phyloP scores from a whole-genome alignment of 331 rosid species.

The Quercus phellos region DNA sequence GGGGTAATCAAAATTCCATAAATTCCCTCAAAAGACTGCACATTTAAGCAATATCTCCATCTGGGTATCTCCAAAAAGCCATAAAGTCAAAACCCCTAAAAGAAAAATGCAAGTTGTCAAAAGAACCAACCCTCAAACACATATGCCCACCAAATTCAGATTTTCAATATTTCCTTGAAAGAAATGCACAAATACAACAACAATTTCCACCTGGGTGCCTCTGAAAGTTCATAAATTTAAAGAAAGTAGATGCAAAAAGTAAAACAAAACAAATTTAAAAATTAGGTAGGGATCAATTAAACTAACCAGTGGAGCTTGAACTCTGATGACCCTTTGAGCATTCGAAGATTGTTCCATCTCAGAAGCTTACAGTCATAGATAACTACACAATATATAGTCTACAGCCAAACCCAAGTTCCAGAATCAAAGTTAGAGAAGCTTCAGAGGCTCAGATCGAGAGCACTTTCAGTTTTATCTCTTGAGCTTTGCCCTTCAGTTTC shows the following conservation, averaged over 20 bases:
- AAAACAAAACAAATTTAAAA: background rate
- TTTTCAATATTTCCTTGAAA: background rate
- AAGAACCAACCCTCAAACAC: conserved; percentile 8
- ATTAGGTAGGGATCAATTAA: background rate
- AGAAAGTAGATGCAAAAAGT: background rate
- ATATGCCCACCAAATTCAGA: background rate
- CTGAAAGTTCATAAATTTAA: conserved; percentile 16
- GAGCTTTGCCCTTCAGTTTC: conserved; percentile 22
- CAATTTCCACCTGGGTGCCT: conserved; percentile 26
- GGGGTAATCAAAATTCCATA: background rate
- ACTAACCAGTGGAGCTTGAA: conserved; percentile 98
- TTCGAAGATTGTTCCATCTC: conserved; percentile 70
- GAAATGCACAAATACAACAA: background rate
- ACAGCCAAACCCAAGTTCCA: conserved; percentile 13
- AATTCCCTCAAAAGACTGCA: background rate
- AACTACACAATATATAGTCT: background rate
- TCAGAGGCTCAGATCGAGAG: conserved; percentile 45
- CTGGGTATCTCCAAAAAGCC: background rate
- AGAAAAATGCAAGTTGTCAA: conserved; percentile 10
- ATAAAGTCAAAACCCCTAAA: background rate
- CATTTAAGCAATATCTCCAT: background rate
- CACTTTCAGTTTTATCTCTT: conserved; percentile 1
- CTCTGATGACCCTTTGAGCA: conserved; percentile 70
- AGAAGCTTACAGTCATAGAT: conserved; percentile 37
- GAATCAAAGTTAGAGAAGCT: conserved; percentile 38